Evolutionary conservation across 1,284 basidiomycete genomes (phyloP).

Genomic region (Leccinum pallidistipes): DNA sequence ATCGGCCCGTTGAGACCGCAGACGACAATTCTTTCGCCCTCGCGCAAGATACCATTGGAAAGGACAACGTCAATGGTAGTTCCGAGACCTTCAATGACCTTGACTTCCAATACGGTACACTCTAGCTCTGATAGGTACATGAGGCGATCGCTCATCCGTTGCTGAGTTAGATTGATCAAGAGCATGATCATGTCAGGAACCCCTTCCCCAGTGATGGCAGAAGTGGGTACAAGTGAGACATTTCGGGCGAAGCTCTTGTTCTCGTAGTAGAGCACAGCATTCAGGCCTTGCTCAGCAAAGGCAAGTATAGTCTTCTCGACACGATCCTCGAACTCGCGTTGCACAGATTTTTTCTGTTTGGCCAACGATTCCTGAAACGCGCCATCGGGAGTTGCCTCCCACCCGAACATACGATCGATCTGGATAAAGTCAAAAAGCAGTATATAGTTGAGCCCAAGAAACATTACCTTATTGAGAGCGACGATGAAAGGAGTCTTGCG

Average conservation of each 20-base stretch:
- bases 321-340: constrained; percentile 93
- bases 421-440: constrained; percentile 33
- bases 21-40: constrained; percentile 95
- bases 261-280: constrained; percentile 94
- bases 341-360: constrained; percentile 81
- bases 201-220: constrained; percentile 97
- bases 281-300: constrained; percentile 97
- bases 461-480: constrained; percentile 90
- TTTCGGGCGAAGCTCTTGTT: constrained; percentile 96
- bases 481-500: constrained; percentile 99
- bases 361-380: constrained; percentile 91
- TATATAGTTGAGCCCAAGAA: constrained; percentile 2
- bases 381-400: constrained; percentile 89
- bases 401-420: constrained; percentile 98
- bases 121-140: constrained; percentile 99
- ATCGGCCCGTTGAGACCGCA: constrained; percentile 99
- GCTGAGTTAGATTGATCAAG: constrained; percentile 95
- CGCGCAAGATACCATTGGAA: constrained; percentile 91
- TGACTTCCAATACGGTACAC: constrained; percentile 99
- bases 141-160: constrained; percentile 94
- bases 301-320: constrained; percentile 85
- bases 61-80: constrained; percentile 98
- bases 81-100: constrained; percentile 97
- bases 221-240: constrained; percentile 97
- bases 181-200: constrained; percentile 99